Evolutionary conservation across 345 rosid species (phyloP).

Genomic region (Theobroma cacao): DNA sequence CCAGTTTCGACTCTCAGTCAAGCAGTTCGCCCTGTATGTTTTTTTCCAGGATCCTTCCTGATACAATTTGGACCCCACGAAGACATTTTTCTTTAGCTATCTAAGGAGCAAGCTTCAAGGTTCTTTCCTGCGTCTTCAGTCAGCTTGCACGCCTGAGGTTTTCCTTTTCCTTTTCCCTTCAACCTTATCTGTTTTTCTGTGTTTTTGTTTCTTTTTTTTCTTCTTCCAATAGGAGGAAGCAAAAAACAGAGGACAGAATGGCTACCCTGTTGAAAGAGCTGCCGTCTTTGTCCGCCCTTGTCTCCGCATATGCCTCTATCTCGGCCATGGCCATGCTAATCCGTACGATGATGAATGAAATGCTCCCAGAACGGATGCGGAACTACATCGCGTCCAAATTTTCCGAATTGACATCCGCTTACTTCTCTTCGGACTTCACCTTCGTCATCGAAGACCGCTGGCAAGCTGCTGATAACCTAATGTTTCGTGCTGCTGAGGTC

Average conservation of each 20-base stretch:
- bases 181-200: neutral
- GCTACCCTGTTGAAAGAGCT: slow-evolving; percentile 19
- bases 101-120: neutral
- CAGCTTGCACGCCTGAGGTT: neutral
- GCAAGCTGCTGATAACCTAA: slow-evolving; percentile 30
- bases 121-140: neutral
- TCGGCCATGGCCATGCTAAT: slow-evolving; percentile 31
- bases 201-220: no score
- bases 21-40: neutral
- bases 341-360: slow-evolving; percentile 33
- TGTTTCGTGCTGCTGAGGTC: slow-evolving; percentile 27
- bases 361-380: slow-evolving; percentile 23
- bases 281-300: slow-evolving; percentile 28
- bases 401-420: slow-evolving; percentile 1
- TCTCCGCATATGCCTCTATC: slow-evolving; percentile 31
- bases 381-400: neutral
- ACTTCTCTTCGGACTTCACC: slow-evolving; percentile 28
- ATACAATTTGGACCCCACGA: neutral
- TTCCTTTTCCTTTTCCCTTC: neutral
- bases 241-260: slow-evolving; percentile 6
- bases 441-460: slow-evolving; percentile 37
- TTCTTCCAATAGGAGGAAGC: neutral
- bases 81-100: neutral
- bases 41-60: neutral
- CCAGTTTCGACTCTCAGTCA: neutral